Evolutionary conservation across 441 rosid species (phyloP).

Genomic region (Erodium texanum): DNA sequence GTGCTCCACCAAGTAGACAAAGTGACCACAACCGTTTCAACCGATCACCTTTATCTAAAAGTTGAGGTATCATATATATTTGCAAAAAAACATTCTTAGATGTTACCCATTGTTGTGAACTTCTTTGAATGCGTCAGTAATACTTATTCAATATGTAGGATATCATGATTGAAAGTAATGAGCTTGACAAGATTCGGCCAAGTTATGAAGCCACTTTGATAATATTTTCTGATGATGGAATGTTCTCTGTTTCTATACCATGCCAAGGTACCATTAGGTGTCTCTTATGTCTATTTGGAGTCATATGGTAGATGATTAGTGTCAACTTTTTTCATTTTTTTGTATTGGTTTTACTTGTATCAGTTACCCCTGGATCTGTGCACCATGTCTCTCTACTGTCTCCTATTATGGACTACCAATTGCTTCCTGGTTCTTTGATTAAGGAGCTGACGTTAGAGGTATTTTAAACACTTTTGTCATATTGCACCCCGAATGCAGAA

Average conservation of each 20-base stretch:
- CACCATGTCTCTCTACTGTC: slow-evolving; percentile 23
- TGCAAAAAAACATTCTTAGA: neutral
- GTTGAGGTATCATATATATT: slow-evolving; percentile 33
- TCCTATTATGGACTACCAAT: slow-evolving; percentile 17
- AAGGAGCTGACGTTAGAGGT: slow-evolving; percentile 48
- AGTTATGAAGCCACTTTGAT: slow-evolving; percentile 35
- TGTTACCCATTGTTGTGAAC: neutral
- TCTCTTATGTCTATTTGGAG: neutral
- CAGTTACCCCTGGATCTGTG: slow-evolving; percentile 47
- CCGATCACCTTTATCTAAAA: slow-evolving; percentile 25
- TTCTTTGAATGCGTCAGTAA: neutral
- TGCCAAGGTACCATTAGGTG: slow-evolving; percentile 40
- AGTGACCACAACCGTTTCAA: slow-evolving; percentile 27
- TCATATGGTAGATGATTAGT: slow-evolving; percentile 1
- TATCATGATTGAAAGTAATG: slow-evolving; percentile 29
- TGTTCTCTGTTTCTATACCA: slow-evolving; percentile 32
- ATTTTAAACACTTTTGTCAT: slow-evolving; percentile 13
- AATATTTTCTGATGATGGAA: slow-evolving; percentile 29
- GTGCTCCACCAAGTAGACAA: slow-evolving; percentile 17
- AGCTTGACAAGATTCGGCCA: slow-evolving; percentile 43
- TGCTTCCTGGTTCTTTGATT: slow-evolving; percentile 39
- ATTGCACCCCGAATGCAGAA: neutral
- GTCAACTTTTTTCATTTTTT: neutral
- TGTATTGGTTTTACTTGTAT: slow-evolving; percentile 10
- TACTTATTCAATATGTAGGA: slow-evolving; percentile 29